phyloP scores from a whole-genome alignment of 106 monocot genomes.

The Allium sativum region DNA sequence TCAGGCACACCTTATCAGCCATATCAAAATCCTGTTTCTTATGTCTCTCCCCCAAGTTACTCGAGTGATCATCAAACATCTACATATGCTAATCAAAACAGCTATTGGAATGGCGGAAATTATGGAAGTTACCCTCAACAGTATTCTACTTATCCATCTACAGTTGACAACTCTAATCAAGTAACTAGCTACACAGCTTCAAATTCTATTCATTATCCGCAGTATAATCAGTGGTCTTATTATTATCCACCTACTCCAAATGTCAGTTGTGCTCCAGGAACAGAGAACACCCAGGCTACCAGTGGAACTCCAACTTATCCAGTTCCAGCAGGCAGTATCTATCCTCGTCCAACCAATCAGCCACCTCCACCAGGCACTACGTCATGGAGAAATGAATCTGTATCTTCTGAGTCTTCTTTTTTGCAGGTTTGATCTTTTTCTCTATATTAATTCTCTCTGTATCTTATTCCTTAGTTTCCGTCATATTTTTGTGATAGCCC shows the following conservation, averaged over 20 bases:
- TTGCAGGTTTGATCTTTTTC: constrained; percentile 39
- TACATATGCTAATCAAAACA: constrained; percentile 62
- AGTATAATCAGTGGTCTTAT: constrained; percentile 53
- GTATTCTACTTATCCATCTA: constrained; percentile 39
- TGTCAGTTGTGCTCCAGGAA: constrained; percentile 25
- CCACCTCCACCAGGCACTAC: constrained; percentile 98
- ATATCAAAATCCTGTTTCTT: constrained; percentile 87
- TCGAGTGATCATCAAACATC: constrained; percentile 89
- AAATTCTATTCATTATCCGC: constrained; percentile 52
- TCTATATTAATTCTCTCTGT: not conserved
- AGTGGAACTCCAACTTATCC: constrained; percentile 13
- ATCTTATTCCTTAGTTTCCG: no score
- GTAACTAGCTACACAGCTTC: constrained; percentile 21
- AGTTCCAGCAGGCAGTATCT: constrained; percentile 22
- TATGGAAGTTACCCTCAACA: constrained; percentile 21
- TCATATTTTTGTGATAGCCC: no score
- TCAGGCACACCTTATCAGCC: constrained; percentile 97
- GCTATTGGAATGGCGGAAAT: constrained; percentile 48
- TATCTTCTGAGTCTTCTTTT: constrained; percentile 25
- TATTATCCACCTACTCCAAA: constrained; percentile 35
- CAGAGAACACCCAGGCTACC: constrained; percentile 21
- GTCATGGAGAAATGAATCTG: constrained; percentile 60
- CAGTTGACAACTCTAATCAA: constrained; percentile 38
- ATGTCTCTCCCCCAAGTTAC: constrained; percentile 19
- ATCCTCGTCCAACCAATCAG: constrained; percentile 53